Conservation (phyloP, 2,329 filamentous ascomycete species). For the Beauveria rudraprayagi region DNA sequence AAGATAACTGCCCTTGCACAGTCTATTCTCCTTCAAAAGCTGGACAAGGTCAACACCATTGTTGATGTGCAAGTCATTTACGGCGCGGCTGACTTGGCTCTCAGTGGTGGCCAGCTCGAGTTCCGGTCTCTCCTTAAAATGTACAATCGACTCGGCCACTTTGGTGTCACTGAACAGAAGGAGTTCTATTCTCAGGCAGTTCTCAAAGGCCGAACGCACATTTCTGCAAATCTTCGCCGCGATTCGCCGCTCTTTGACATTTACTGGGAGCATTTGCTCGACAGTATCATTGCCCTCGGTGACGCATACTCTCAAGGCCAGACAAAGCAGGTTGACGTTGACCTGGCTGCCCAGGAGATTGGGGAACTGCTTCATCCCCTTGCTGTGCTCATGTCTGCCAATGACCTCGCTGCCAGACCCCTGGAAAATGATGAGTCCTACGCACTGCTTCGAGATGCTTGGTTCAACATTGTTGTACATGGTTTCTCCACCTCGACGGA, state of each 20-base stretch:
- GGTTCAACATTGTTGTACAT: constrained; percentile 97
- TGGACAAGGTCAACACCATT: constrained; percentile 70
- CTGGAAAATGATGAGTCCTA: constrained; percentile 59
- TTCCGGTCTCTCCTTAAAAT: constrained; percentile 81
- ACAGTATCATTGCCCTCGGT: constrained; percentile 82
- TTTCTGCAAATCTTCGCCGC: constrained; percentile 61
- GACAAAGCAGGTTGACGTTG: constrained; percentile 67
- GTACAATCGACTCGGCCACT: constrained; percentile 66
- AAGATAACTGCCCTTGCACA: constrained; percentile 91
- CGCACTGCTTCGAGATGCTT: constrained; percentile 76
- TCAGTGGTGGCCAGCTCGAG: constrained; percentile 71
- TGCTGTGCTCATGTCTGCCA: constrained; percentile 70
- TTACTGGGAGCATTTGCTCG: constrained; percentile 76
- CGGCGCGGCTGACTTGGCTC: constrained; percentile 69
- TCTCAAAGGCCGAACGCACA: constrained; percentile 67
- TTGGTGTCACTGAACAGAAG: constrained; percentile 64
- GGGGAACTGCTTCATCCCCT: constrained; percentile 78
- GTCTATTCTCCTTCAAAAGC: constrained; percentile 94
- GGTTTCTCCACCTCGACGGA: constrained; percentile 73
- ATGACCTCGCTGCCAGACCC: constrained; percentile 44
- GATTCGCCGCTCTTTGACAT: constrained; percentile 72
- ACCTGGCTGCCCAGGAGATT: constrained; percentile 80
- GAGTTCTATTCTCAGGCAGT: constrained; percentile 64
- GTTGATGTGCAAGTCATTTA: constrained; percentile 82
- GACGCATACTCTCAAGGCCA: constrained; percentile 70